Base-by-base conservation (phyloP, 345 rosid genomes). In the Eucalyptus leucophloia region DNA sequence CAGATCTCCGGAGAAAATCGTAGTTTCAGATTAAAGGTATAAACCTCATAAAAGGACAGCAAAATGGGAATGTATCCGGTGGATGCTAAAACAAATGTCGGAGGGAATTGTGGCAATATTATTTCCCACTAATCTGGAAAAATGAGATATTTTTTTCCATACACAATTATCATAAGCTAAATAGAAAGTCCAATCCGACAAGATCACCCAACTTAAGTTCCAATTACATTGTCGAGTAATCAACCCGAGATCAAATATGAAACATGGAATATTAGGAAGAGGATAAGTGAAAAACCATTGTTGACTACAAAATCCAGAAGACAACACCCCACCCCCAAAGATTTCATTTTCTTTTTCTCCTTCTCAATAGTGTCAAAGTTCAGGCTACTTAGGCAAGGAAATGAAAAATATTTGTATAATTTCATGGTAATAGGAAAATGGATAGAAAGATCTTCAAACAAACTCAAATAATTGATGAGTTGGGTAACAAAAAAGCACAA, bases 31-130 rank as follows among this genome's bases (percentile, higher is more conserved):
- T 37, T 18, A 87, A 26, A 88, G 42, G 88, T 87, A 50, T 53
- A 37, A 93, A 95, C 97, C 98, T 96, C 93, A 62, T 95, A 96
- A 91, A 91, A 96, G 91, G 97, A 94, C 88, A 96, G 90, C 87
- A 97, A 97, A 92, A 95, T 88, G 87, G 98, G 97, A 92, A 95
- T 88, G 30, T 90, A n/a, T 69, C 86, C 65, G 37, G 92, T 87
- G 83, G 95, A 92, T 89, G 91, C 83, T 90, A 92, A 88, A n/a
- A 96, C 90, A 85, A 92, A 93, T 30, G 90, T 92, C 88, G 94
- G 93, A 83, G 95, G 96, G 90, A 91, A 26, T 58, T 10, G 65
- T 26, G 65, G 15, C 0, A 58, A 58, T 89, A 94, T 62, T 98
- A 96, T 53, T 53, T 53, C 60, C 45, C 30, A 37, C 82, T 37